phyloP scores from a whole-genome alignment of 176 grass and related monocot species.

The Themeda triandra region DNA sequence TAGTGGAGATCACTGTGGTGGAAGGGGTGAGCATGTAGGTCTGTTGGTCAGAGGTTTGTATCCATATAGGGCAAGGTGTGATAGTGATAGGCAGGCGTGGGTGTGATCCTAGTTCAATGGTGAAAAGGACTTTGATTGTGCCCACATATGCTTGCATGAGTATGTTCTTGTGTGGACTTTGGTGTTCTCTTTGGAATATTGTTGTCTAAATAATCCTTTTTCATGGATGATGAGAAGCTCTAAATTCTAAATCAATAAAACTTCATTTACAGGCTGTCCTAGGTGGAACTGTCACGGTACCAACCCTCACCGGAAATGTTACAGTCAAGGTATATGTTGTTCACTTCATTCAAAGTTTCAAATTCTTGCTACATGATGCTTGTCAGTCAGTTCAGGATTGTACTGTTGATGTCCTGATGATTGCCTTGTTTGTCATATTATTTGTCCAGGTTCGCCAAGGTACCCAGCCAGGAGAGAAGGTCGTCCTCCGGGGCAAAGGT shows the following conservation, averaged over 20 bases:
- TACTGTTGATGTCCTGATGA: not conserved
- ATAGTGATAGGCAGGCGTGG: not conserved
- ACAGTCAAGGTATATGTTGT: slow-evolving; percentile 62
- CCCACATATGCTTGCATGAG: not conserved
- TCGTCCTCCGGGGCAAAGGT: slow-evolving; percentile 88
- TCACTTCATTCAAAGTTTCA: not conserved
- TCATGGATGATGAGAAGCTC: not conserved
- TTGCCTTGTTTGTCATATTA: slow-evolving; percentile 2
- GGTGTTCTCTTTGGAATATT: not conserved
- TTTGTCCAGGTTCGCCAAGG: slow-evolving; percentile 71
- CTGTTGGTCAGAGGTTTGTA: not conserved
- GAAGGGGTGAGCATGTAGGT: not conserved
- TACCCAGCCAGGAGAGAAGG: slow-evolving; percentile 88
- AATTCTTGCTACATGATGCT: not conserved
- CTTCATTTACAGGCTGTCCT: slow-evolving; percentile 72
- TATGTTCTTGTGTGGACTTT: not conserved
- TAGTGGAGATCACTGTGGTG: not conserved
- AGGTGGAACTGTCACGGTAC: slow-evolving; percentile 72
- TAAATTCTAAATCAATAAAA: slow-evolving; percentile 17
- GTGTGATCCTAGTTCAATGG: not conserved
- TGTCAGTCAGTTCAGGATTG: not conserved
- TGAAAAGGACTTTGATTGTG: not conserved
- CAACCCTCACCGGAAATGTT: slow-evolving; percentile 90
- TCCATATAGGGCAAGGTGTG: not conserved
- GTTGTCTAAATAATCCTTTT: not conserved